A percentile compares a stretch with the other conserved stretches of the same genome.
Evolutionary conservation across 306 rosid species (phyloP).

Genomic region (Begonia masoniana): DNA sequence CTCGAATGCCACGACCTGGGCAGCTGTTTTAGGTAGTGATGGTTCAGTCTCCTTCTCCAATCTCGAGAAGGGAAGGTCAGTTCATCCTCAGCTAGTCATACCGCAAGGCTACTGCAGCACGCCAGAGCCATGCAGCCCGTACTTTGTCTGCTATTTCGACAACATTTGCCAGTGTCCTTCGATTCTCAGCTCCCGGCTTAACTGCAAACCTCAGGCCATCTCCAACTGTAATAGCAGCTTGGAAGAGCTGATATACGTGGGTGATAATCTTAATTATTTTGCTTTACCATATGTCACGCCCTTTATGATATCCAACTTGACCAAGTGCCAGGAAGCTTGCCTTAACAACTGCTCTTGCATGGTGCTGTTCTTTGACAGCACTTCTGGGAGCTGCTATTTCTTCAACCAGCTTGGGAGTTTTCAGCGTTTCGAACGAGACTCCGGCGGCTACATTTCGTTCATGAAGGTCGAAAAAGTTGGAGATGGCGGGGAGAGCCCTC

Average conservation of each 20-base stretch:
- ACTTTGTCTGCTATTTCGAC: slow-evolving; percentile 13
- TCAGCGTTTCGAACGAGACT: not conserved
- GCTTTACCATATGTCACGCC: slow-evolving; percentile 17
- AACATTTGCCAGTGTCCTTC: slow-evolving; percentile 21
- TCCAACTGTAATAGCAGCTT: slow-evolving; percentile 17
- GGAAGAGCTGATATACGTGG: slow-evolving; percentile 17
- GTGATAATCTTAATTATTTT: slow-evolving; percentile 24
- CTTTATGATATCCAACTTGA: slow-evolving; percentile 9
- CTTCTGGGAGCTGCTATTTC: slow-evolving; percentile 19
- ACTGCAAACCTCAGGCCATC: slow-evolving; percentile 14
- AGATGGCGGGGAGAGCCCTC: not conserved
- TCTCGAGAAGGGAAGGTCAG: slow-evolving; percentile 13
- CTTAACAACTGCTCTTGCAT: slow-evolving; percentile 19
- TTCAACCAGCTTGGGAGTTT: slow-evolving; percentile 24
- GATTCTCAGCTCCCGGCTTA: slow-evolving; percentile 5
- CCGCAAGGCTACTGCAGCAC: slow-evolving; percentile 19
- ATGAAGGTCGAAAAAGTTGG: slow-evolving; percentile 7
- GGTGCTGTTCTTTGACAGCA: slow-evolving; percentile 18
- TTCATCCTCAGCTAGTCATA: slow-evolving; percentile 10
- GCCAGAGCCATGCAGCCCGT: slow-evolving; percentile 29
- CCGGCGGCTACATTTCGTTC: slow-evolving; percentile 17
- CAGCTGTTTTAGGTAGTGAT: slow-evolving; percentile 16
- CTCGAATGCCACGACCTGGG: slow-evolving; percentile 13
- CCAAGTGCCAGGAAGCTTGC: slow-evolving; percentile 23
- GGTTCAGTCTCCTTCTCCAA: slow-evolving; percentile 11